Evolutionary conservation across 768 basidiomycete genomes (phyloP).

Genomic region (Rhizopogon vesiculosus): DNA sequence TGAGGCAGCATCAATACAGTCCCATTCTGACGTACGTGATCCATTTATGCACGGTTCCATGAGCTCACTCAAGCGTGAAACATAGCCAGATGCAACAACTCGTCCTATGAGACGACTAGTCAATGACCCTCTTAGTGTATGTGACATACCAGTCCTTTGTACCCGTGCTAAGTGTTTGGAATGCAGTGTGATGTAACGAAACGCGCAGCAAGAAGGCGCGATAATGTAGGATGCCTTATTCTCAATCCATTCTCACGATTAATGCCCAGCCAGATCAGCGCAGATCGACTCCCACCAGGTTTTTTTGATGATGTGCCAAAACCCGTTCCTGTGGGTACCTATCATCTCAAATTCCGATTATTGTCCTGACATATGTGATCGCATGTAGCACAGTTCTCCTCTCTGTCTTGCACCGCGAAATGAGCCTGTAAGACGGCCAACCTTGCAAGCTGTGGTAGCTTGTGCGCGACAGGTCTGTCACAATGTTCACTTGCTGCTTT

Average conservation of each 20-base stretch:
- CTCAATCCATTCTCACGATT: not conserved
- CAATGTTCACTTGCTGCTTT: not conserved
- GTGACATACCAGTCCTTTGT: not conserved
- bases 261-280: not conserved
- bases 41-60: no score
- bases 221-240: not conserved
- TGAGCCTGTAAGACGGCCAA: not conserved
- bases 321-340: not conserved
- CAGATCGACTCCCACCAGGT: not conserved
- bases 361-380: not conserved
- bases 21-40: not conserved
- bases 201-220: no score
- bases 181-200: not conserved
- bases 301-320: not conserved
- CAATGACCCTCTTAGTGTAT: no score
- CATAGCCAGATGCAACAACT: no score
- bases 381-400: not conserved
- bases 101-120: no score
- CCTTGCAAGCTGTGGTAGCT: not conserved
- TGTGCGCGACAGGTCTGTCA: not conserved
- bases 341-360: not conserved
- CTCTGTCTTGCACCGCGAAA: no score
- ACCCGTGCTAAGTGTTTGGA: not conserved
- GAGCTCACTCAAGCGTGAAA: no score
- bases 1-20: not conserved